phyloP scores from a whole-genome alignment of 805 yeast species.

The Scheffersomyces ergatensis region DNA sequence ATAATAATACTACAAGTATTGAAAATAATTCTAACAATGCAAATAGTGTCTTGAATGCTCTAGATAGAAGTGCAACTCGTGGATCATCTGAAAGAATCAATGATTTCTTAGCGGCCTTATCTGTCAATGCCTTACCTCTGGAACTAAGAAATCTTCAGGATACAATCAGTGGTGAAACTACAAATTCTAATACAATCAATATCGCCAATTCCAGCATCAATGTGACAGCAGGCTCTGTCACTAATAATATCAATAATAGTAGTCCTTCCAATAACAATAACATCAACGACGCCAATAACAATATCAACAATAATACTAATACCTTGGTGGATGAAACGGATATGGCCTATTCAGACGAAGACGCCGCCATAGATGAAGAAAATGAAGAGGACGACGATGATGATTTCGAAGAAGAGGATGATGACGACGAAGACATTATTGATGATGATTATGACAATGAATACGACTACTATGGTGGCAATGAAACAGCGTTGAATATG shows the following conservation, averaged over 20 bases:
- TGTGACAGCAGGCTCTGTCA: neutral
- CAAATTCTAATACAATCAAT: neutral
- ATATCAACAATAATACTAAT: constrained; percentile 1
- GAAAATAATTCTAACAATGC: too few species aligned
- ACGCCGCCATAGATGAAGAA: neutral
- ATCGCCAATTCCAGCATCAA: too few species aligned
- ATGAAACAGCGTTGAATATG: constrained; percentile 2
- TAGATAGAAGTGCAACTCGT: too few species aligned
- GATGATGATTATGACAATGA: neutral
- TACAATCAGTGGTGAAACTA: constrained; percentile 1
- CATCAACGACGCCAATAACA: too few species aligned
- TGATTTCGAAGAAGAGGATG: constrained; percentile 3
- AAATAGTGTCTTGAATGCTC: too few species aligned
- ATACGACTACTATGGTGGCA: constrained; percentile 2
- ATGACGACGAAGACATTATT: constrained; percentile 1
- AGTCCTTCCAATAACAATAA: constrained; percentile 4
- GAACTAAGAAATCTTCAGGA: constrained; percentile 6
- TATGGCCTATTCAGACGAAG: constrained; percentile 5
- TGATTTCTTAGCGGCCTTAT: neutral
- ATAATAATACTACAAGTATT: too few species aligned
- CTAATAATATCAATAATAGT: constrained; percentile 7
- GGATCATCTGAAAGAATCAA: neutral
- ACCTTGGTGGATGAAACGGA: constrained; percentile 1
- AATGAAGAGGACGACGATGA: constrained; percentile 5
- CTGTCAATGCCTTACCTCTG: constrained; percentile 2